These are phyloP conservation scores for Cyberlindnera xishuangbannaensis DNA, from an alignment of 805 yeast species.

Conservation along the genomic window DNA sequence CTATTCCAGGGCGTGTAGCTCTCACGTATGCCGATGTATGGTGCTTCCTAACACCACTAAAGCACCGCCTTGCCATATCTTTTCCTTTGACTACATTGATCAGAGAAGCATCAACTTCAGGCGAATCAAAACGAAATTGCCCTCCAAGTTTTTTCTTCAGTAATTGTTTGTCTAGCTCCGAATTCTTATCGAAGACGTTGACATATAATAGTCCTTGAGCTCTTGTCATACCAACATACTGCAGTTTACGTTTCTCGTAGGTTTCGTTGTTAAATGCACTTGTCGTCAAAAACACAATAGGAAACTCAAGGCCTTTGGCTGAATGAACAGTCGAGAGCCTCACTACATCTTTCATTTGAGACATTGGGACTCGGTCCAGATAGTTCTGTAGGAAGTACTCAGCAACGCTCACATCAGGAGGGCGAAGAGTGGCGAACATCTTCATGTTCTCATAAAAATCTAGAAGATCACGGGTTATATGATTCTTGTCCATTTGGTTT, in stretches of 20 bases:
- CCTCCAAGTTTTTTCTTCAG: constrained; percentile 1
- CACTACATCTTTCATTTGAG: constrained; percentile 30
- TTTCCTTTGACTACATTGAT: too few species aligned
- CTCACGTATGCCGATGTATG: too few species aligned
- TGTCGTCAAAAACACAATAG: constrained; percentile 45
- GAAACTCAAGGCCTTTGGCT: constrained; percentile 71
- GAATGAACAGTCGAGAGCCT: constrained; percentile 67
- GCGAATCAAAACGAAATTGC: too few species aligned
- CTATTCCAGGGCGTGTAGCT: too few species aligned
- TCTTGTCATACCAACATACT: constrained; percentile 65
- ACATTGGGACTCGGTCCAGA: constrained; percentile 25
- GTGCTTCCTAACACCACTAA: too few species aligned
- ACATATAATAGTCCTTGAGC: constrained; percentile 38
- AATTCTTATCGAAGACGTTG: constrained; percentile 7
- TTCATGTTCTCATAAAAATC: constrained; percentile 34
- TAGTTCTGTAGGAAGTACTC: constrained; percentile 31
- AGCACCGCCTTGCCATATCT: too few species aligned
- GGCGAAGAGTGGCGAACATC: constrained; percentile 22
- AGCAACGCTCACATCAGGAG: constrained; percentile 20
- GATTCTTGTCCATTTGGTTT: constrained; percentile 23
- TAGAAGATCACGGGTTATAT: constrained; percentile 25
- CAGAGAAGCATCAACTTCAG: too few species aligned
- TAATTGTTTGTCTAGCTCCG: not conserved
- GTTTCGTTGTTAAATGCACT: constrained; percentile 2
- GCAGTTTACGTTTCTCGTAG: constrained; percentile 34